Conservation (phyloP, 768 basidiomycete species). For the Collybia mongolica region DNA sequence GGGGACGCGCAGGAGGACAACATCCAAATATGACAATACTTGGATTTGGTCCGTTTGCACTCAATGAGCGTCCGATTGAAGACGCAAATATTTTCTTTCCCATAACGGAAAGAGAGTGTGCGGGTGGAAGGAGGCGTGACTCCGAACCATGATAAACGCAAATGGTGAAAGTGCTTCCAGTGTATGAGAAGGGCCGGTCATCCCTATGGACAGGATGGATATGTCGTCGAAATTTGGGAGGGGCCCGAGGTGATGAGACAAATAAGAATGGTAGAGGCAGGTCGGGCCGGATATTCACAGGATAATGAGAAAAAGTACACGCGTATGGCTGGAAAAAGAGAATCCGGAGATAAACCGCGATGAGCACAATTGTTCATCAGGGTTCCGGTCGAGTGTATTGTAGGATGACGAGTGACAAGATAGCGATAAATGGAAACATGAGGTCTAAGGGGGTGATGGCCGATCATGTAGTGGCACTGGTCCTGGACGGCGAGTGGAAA, state of each 20-base stretch:
- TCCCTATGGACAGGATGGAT: slow-evolving; percentile 62
- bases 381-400: slow-evolving; percentile 32
- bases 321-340: slow-evolving; percentile 23
- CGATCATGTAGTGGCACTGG: background rate
- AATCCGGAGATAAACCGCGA: slow-evolving; percentile 26
- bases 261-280: slow-evolving; percentile 23
- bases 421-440: slow-evolving; percentile 23
- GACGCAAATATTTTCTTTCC: background rate
- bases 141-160: slow-evolving; percentile 10
- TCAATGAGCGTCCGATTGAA: slow-evolving; percentile 19
- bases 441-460: slow-evolving; percentile 27
- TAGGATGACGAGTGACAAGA: slow-evolving; percentile 23
- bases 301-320: slow-evolving; percentile 27
- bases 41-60: slow-evolving; percentile 19
- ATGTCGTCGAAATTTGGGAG: slow-evolving; percentile 47
- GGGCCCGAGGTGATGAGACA: slow-evolving; percentile 28
- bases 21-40: slow-evolving; percentile 17
- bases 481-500: slow-evolving; percentile 12
- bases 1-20: slow-evolving; percentile 6
- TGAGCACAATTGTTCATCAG: slow-evolving; percentile 23
- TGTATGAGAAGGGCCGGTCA: slow-evolving; percentile 27
- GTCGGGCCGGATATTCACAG: slow-evolving; percentile 32
- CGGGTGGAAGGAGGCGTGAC: slow-evolving; percentile 1
- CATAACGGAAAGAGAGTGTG: background rate
- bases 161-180: slow-evolving; percentile 26